Percentiles rank a stretch among this genome's conserved stretches.
Evolutionary conservation across 495 filamentous ascomycete species (phyloP).

Genomic region (Podospora conica): DNA sequence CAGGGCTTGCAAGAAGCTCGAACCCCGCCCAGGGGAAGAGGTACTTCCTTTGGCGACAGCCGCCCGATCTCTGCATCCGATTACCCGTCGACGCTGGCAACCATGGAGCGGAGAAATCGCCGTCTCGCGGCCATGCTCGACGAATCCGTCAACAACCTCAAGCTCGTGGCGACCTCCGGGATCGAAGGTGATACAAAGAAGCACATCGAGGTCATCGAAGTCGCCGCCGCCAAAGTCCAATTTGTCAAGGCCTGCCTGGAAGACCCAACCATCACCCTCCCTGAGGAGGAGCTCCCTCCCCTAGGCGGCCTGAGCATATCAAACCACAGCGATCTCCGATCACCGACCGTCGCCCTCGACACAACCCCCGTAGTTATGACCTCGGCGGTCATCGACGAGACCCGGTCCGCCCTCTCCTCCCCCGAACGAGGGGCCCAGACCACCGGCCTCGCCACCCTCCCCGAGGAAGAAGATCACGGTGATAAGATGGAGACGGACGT

Average conservation of each 20-base stretch:
- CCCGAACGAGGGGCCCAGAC: conserved; percentile 5
- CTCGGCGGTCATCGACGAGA: conserved; percentile 26
- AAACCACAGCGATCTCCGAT: conserved; percentile 12
- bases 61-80: conserved; percentile 10
- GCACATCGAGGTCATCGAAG: conserved; percentile 47
- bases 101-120: conserved; percentile 64
- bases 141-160: conserved; percentile 62
- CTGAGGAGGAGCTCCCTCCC: conserved; percentile 37
- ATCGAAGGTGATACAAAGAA: conserved; percentile 33
- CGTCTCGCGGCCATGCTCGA: conserved; percentile 68
- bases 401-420: conserved; percentile 21
- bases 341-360: conserved; percentile 30
- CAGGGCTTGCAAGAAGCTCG: conserved; percentile 39
- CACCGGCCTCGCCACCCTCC: background rate
- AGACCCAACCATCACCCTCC: conserved; percentile 52
- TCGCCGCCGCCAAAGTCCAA: conserved; percentile 66
- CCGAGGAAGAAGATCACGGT: conserved; percentile 14
- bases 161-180: conserved; percentile 37
- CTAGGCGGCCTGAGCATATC: conserved; percentile 22
- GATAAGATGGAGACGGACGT: conserved; percentile 28
- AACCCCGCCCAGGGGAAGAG: conserved; percentile 26
- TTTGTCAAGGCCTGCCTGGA: conserved; percentile 73
- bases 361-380: conserved; percentile 28
- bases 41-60: conserved; percentile 26
- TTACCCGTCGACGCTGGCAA: conserved; percentile 29